Percentiles rank a stretch among this genome's conserved stretches.
phyloP scores from a whole-genome alignment of 2,329 filamentous ascomycete genomes.

The Phoma sp. region DNA sequence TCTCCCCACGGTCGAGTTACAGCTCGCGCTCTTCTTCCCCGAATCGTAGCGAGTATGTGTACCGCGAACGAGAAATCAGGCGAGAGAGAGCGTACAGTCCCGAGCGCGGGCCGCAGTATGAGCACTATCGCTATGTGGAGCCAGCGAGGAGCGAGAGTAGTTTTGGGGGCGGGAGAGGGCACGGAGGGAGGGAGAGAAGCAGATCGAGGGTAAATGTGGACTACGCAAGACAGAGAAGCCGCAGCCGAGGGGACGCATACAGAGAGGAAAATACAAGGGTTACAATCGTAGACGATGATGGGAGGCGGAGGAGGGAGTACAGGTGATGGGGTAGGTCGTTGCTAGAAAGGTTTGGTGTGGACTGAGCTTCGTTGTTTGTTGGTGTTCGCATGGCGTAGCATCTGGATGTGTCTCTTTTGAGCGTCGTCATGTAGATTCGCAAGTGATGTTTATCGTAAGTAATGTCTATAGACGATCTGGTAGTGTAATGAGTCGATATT shows the following conservation, averaged over 20 bases:
- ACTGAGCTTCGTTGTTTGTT: background rate
- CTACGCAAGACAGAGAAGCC: slow-evolving; percentile 10
- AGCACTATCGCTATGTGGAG: slow-evolving; percentile 57
- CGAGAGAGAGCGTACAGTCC: slow-evolving; percentile 49
- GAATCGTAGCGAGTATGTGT: slow-evolving; percentile 48
- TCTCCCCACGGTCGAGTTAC: slow-evolving; percentile 47
- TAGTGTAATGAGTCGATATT: background rate
- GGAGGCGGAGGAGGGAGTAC: slow-evolving; percentile 31
- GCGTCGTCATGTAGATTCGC: too few relatives aligned
- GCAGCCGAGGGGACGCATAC: slow-evolving; percentile 24
- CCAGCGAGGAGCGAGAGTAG: slow-evolving; percentile 42
- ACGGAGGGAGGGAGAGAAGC: slow-evolving; percentile 33
- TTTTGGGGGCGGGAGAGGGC: slow-evolving; percentile 33
- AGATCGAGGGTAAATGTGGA: slow-evolving; percentile 39
- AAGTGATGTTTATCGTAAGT: background rate
- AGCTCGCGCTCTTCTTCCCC: slow-evolving; percentile 40
- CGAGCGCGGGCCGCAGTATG: slow-evolving; percentile 47
- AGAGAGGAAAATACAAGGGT: slow-evolving; percentile 43
- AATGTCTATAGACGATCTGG: slow-evolving; percentile 10
- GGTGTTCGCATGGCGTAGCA: background rate
- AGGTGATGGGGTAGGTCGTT: background rate
- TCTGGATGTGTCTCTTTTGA: background rate
- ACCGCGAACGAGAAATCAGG: slow-evolving; percentile 53
- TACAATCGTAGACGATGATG: slow-evolving; percentile 34
- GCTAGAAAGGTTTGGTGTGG: background rate